Evolutionary conservation across 2,329 filamentous ascomycete genomes (phyloP).

Genomic region (Chaetomium strumarium): DNA sequence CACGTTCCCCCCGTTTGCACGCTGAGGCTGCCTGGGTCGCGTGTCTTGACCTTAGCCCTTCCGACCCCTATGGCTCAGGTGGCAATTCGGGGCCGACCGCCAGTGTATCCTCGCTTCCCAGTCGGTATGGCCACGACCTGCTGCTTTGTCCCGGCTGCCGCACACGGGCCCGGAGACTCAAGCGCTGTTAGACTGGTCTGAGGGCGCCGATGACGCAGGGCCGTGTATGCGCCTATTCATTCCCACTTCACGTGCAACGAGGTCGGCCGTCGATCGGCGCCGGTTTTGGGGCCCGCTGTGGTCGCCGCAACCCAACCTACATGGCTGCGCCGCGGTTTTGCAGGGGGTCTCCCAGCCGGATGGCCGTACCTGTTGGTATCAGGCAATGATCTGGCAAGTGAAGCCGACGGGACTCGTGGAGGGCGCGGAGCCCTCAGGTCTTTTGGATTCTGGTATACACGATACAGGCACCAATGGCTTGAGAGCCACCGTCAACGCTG

Average conservation of each 20-base stretch:
- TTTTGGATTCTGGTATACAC: background rate
- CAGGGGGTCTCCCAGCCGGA: background rate
- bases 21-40: background rate
- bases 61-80: background rate
- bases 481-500: too few species aligned
- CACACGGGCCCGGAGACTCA: too few species aligned
- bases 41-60: background rate
- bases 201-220: background rate
- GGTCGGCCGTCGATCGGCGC: conserved; percentile 3
- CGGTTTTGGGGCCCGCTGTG: background rate
- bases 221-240: too few species aligned
- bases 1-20: background rate
- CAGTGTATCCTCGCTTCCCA: too few species aligned
- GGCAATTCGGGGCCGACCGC: too few species aligned
- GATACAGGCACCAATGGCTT: background rate
- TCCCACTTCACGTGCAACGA: conserved; percentile 19
- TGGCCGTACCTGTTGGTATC: too few species aligned
- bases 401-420: too few species aligned
- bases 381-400: too few species aligned
- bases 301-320: background rate
- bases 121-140: too few species aligned
- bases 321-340: conserved; percentile 15
- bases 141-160: too few species aligned
- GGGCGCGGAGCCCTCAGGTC: too few species aligned
- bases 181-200: too few species aligned